These are phyloP conservation scores for Teratosphaeria epicoccoides DNA, from an alignment of 2,329 filamentous ascomycete species.

Conservation along the genomic window DNA sequence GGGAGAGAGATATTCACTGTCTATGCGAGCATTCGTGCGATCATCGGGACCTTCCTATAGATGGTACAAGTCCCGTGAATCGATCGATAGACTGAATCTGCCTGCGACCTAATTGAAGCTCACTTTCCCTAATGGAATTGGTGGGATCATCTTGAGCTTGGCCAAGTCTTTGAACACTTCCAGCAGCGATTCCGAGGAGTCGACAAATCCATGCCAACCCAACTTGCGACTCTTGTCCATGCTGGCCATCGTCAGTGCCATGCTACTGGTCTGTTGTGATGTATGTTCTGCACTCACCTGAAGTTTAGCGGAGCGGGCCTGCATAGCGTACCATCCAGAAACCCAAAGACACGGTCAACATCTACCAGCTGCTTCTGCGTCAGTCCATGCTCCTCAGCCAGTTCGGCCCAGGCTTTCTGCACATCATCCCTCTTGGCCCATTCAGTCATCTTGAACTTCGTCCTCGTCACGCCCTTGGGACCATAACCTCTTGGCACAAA, in stretches of 20 bases:
- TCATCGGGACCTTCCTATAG: too few species aligned
- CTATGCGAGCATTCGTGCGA: too few species aligned
- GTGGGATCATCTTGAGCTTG: slow-evolving; percentile 36
- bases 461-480: slow-evolving; percentile 16
- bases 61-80: not conserved
- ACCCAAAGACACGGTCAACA: slow-evolving; percentile 38
- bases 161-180: slow-evolving; percentile 35
- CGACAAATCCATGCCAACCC: slow-evolving; percentile 39
- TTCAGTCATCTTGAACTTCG: slow-evolving; percentile 21
- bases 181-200: slow-evolving; percentile 28
- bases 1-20: too few species aligned
- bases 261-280: too few species aligned
- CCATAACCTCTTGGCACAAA: slow-evolving; percentile 21
- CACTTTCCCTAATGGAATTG: slow-evolving; percentile 15
- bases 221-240: slow-evolving; percentile 38
- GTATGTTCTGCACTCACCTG: slow-evolving; percentile 5
- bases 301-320: slow-evolving; percentile 19
- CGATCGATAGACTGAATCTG: too few species aligned
- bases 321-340: slow-evolving; percentile 34
- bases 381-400: slow-evolving; percentile 33
- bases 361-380: slow-evolving; percentile 25
- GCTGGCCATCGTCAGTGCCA: slow-evolving; percentile 10
- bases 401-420: slow-evolving; percentile 35
- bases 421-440: slow-evolving; percentile 40
- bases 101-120: slow-evolving; percentile 14